Evolutionary conservation across 164 flowering plant species (phyloP).

Genomic region (Platanus orientalis): DNA sequence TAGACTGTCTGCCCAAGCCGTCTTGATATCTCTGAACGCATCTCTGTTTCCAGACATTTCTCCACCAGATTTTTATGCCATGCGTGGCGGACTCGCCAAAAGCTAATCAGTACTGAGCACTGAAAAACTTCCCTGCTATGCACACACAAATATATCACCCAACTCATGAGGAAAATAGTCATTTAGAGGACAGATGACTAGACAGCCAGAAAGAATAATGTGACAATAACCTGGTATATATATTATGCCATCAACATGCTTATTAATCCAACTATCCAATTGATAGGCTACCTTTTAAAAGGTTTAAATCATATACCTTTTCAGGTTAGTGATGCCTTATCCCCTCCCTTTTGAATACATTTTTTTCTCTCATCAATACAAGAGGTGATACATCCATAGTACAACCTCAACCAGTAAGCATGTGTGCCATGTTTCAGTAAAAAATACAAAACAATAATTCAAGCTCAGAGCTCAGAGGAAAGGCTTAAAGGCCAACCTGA

Average conservation of each 20-base stretch:
- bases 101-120: slow-evolving; percentile 69
- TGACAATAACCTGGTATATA: too few relatives aligned
- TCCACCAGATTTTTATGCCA: slow-evolving; percentile 86
- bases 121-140: slow-evolving; percentile 79
- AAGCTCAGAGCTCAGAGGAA: not conserved
- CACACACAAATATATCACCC: slow-evolving; percentile 1
- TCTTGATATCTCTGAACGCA: slow-evolving; percentile 49
- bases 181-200: not conserved
- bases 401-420: not conserved
- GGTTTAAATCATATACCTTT: too few relatives aligned
- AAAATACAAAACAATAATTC: not conserved
- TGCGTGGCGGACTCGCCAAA: slow-evolving; percentile 90
- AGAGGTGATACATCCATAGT: not conserved
- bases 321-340: too few relatives aligned
- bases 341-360: too few relatives aligned
- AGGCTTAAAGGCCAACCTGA: slow-evolving; percentile 42
- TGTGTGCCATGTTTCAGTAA: not conserved
- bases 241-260: too few relatives aligned
- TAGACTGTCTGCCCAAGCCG: slow-evolving; percentile 55
- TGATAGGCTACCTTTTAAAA: too few relatives aligned
- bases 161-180: not conserved
- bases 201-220: not conserved
- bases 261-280: too few relatives aligned
- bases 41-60: slow-evolving; percentile 49
- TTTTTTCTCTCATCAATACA: too few relatives aligned